phyloP scores from a whole-genome alignment of 1,139 yeast species.

The Saccharomyces hybrid region DNA sequence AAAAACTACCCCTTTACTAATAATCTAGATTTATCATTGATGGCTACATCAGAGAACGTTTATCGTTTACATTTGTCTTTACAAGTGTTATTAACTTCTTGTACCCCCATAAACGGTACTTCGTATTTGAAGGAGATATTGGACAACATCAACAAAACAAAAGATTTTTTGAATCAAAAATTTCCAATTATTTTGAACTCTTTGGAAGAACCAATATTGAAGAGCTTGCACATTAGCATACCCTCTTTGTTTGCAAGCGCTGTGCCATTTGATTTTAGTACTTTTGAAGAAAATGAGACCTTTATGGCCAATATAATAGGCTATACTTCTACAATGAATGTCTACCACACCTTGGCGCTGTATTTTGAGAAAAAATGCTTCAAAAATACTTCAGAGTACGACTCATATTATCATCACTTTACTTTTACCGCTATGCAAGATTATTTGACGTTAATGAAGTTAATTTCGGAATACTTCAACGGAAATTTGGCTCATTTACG shows the following conservation, averaged over 20 bases:
- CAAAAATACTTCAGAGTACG: conserved; percentile 6
- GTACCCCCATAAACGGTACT: conserved; percentile 4
- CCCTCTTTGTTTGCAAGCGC: not conserved
- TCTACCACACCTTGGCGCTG: conserved; percentile 8
- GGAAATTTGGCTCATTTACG: not conserved
- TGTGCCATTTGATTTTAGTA: not conserved
- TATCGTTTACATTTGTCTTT: conserved; percentile 15
- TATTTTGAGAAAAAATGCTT: conserved; percentile 13
- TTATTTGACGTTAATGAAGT: not conserved
- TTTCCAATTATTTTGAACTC: not conserved
- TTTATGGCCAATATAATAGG: conserved; percentile 12
- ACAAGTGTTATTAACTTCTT: conserved; percentile 8
- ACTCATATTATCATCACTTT: conserved; percentile 10
- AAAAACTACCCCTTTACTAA: conserved; percentile 3
- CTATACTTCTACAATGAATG: conserved; percentile 6
- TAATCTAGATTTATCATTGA: conserved; percentile 8
- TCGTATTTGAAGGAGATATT: conserved; percentile 8
- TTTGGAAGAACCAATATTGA: conserved; percentile 3
- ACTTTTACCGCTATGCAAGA: conserved; percentile 6
- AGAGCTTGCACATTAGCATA: conserved; percentile 1
- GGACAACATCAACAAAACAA: conserved; percentile 9
- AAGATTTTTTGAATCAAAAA: conserved; percentile 1
- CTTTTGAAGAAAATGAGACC: conserved; percentile 8
- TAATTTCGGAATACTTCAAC: not conserved
- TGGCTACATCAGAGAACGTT: conserved; percentile 11